A percentile compares a stretch with the other conserved stretches of the same genome.
Conservation (phyloP, 495 filamentous ascomycete species). For the Acidomyces sp. region DNA sequence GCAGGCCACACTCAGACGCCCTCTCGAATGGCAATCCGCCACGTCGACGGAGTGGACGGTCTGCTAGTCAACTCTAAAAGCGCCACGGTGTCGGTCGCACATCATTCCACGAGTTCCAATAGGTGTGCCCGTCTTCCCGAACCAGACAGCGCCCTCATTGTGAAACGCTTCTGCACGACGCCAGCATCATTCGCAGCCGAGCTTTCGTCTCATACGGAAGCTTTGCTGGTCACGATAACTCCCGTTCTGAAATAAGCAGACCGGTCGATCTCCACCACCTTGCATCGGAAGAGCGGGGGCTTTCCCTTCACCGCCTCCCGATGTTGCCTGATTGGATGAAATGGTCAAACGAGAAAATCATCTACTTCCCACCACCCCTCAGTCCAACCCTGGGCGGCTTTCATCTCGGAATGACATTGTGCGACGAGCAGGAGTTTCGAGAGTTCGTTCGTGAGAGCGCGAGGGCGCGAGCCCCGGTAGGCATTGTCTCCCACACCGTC, state of each 20-base stretch:
- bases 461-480: background rate
- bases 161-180: constrained; percentile 13
- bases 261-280: no score
- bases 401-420: background rate
- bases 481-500: no score
- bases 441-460: background rate
- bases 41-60: constrained; percentile 11
- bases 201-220: background rate
- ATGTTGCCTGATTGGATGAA: no score
- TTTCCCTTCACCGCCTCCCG: no score
- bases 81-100: constrained; percentile 7
- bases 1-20: constrained; percentile 12
- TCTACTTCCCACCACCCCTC: no score
- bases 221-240: no score
- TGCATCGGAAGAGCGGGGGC: no score
- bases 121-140: constrained; percentile 7
- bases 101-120: constrained; percentile 6
- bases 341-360: no score
- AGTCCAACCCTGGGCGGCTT: background rate
- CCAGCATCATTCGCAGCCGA: background rate
- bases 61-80: constrained; percentile 18
- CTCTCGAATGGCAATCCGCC: constrained; percentile 13
- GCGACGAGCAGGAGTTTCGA: background rate
- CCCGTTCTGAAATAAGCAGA: no score
- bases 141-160: background rate